A percentile compares a stretch with the other conserved stretches of the same genome.
Evolutionary conservation across 306 rosid genomes (phyloP).

Genomic region (Cicer judaicum): DNA sequence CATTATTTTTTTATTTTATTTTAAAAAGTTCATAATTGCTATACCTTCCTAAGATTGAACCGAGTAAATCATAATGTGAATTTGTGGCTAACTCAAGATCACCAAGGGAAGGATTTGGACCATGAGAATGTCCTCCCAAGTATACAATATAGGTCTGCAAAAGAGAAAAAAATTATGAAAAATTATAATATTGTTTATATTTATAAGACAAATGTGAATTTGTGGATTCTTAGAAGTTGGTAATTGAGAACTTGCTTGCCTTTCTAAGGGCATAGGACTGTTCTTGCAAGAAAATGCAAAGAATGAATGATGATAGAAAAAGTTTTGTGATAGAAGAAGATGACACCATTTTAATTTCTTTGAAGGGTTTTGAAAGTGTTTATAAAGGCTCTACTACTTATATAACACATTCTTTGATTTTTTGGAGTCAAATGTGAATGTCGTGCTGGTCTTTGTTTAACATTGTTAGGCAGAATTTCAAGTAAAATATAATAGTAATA

Average conservation of each 20-base stretch:
- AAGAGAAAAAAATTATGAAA: not conserved
- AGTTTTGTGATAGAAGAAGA: constrained; percentile 24
- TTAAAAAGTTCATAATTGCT: not conserved
- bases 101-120: constrained; percentile 42
- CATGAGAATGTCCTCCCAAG: constrained; percentile 55
- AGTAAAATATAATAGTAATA: too few species aligned
- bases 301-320: constrained; percentile 35
- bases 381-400: not conserved
- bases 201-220: not conserved
- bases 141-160: constrained; percentile 51
- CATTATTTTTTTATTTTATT: too few species aligned
- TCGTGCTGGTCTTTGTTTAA: not conserved
- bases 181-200: not conserved
- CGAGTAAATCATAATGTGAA: constrained; percentile 49
- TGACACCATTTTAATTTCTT: constrained; percentile 10
- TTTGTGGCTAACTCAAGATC: constrained; percentile 45
- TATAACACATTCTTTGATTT: not conserved
- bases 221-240: not conserved
- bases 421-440: not conserved
- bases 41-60: constrained; percentile 54
- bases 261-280: constrained; percentile 41
- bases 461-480: too few species aligned
- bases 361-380: not conserved
- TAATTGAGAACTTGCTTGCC: constrained; percentile 30
- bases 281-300: constrained; percentile 28